These are phyloP conservation scores for Carex parvula DNA, from an alignment of 176 grass and related monocot genomes.

Conservation along the genomic window DNA sequence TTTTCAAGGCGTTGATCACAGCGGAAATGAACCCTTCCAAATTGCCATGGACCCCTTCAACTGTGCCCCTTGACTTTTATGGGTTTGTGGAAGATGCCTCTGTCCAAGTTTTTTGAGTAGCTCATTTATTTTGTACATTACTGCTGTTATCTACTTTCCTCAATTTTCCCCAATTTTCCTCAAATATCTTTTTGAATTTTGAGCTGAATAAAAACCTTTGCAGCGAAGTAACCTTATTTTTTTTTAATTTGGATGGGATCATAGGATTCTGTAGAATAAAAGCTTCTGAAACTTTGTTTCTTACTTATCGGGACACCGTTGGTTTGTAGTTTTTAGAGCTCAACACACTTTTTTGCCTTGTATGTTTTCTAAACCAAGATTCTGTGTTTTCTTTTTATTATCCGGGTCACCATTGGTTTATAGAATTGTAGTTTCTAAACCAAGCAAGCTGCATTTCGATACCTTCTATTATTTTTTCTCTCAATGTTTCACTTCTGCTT, in stretches of 20 bases:
- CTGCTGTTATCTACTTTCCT: not conserved
- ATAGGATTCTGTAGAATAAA: slow-evolving; percentile 18
- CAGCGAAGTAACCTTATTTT: not conserved
- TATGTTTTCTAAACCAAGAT: not conserved
- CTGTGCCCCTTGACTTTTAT: not conserved
- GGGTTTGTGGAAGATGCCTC: not conserved
- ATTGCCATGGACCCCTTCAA: not conserved
- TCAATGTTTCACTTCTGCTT: not conserved
- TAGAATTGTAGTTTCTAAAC: not conserved
- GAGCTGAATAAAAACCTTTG: not conserved
- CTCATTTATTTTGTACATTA: slow-evolving; percentile 29
- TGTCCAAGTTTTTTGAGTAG: not conserved
- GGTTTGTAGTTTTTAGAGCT: not conserved
- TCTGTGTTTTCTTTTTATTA: not conserved
- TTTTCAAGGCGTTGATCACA: not conserved
- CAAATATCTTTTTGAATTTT: not conserved
- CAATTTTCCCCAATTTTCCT: not conserved
- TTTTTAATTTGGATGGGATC: slow-evolving; percentile 17
- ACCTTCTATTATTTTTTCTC: not conserved
- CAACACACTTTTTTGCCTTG: not conserved
- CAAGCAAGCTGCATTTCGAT: not conserved
- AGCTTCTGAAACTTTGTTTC: not conserved
- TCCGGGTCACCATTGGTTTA: not conserved
- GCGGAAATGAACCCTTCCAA: not conserved
- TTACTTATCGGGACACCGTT: not conserved